These are phyloP conservation scores for Ogataea neopini DNA, from an alignment of 805 yeast species.

Conservation along the genomic window DNA sequence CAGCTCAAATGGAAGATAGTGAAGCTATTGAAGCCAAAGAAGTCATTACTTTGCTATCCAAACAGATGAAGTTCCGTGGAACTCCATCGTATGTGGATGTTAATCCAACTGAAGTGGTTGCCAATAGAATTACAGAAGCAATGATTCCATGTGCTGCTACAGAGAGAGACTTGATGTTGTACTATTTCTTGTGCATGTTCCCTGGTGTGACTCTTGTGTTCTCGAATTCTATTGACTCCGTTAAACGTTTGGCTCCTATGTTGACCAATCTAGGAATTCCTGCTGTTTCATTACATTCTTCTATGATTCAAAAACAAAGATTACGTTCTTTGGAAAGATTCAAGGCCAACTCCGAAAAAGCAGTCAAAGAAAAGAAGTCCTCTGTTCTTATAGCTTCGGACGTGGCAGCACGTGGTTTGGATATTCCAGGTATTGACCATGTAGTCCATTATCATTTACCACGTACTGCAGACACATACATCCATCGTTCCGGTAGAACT, in stretches of 20 bases:
- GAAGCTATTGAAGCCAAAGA: constrained; percentile 47
- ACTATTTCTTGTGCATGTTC: constrained; percentile 81
- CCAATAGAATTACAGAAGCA: constrained; percentile 76
- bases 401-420: constrained; percentile 98
- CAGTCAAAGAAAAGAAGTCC: constrained; percentile 44
- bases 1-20: constrained; percentile 19
- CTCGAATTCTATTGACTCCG: constrained; percentile 94
- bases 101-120: constrained; percentile 80
- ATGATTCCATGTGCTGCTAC: constrained; percentile 87
- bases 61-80: constrained; percentile 68
- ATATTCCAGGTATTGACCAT: constrained; percentile 86
- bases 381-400: constrained; percentile 89
- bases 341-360: constrained; percentile 43
- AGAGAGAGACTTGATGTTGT: constrained; percentile 87
- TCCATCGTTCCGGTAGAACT: constrained; percentile 98
- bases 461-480: constrained; percentile 88
- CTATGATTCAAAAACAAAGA: constrained; percentile 94
- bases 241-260: constrained; percentile 78
- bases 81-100: constrained; percentile 77
- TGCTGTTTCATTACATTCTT: constrained; percentile 80
- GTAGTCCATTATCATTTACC: constrained; percentile 97
- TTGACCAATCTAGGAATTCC: constrained; percentile 69
- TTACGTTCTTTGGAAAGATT: constrained; percentile 82
- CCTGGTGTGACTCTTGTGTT: constrained; percentile 90
- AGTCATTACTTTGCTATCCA: constrained; percentile 62